Evolutionary conservation across 78 protist genomes (phyloP), one percentile per base, ranked within the genome.

Genomic region (Dictyostelium purpureum): DNA sequence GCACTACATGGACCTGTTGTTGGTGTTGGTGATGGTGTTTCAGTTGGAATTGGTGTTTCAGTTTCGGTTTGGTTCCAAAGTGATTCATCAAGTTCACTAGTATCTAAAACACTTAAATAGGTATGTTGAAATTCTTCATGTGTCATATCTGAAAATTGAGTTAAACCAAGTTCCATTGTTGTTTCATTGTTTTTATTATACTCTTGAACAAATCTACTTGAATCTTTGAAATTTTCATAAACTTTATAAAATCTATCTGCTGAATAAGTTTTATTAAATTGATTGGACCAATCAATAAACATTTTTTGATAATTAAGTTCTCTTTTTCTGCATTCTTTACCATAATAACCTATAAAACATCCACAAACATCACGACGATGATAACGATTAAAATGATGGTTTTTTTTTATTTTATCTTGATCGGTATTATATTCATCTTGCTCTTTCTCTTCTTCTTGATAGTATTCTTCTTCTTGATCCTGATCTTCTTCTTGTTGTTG

Each of bases 121-220:
- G n/a, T 59, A 59, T 59, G 37, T n/a, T n/a, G 9, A 66, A 66
- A 66, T 66, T 66, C 74, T 66, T 66, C 11, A 66, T 18, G 38
- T 35, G 74, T 35, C 1, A 66, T 38, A 37, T 66, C 74, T 9
- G 74, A 12, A 66, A 66, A 66, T 66, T 69, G 56, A 69, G 7
- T 69, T 9, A 42, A n/a, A 19, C 57, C 47, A 42, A 69, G 77
- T 69, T 12, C 12, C 56, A 69, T 38, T 38, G 57, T 37, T 37
- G 77, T 69, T 69, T 2, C 14, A 35, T 65, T 65, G 26, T 21
- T 6, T 65, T 10, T 26, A 16, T 65, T 7, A 16, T 65, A 35
- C 11, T 21, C 19, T 16, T 35, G 42, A 65, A 65, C 9, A 18
- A 9, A 65, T 35, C 24, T 65, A 16, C 14, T 65, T 31, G 10